Percentiles rank a stretch among this genome's conserved stretches.
Conservation (phyloP, 345 rosid genomes). For the Geranium brycei region DNA sequence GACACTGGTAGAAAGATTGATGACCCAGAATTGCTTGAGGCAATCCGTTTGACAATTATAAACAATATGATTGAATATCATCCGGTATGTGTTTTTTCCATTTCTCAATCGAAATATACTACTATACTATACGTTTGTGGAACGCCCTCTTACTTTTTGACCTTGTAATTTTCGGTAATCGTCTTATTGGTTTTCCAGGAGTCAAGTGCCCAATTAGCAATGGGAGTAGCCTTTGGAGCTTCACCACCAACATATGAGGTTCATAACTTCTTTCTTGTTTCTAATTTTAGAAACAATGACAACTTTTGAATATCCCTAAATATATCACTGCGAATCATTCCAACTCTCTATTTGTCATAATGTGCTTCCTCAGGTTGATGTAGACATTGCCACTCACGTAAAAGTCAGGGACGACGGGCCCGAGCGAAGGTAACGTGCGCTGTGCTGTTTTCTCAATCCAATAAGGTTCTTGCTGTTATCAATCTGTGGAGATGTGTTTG, state of each 20-base stretch:
- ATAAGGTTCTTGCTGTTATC: too few species aligned
- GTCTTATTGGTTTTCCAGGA: conserved; percentile 45
- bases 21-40: conserved; percentile 90
- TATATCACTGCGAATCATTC: too few species aligned
- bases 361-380: conserved; percentile 57
- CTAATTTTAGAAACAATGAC: not conserved
- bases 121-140: not conserved
- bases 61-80: conserved; percentile 83
- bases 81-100: conserved; percentile 40
- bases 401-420: conserved; percentile 55
- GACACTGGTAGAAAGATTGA: conserved; percentile 86
- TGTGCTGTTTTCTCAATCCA: conserved; percentile 4
- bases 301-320: not conserved
- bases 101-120: not conserved
- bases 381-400: conserved; percentile 84
- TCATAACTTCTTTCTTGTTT: conserved; percentile 3
- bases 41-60: conserved; percentile 88
- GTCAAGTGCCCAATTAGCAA: conserved; percentile 89
- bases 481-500: too few species aligned
- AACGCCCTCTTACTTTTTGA: not conserved
- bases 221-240: conserved; percentile 91
- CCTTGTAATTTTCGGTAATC: conserved; percentile 7
- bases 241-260: conserved; percentile 62
- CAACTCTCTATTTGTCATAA: too few species aligned
- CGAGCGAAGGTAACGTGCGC: conserved; percentile 52